phyloP scores from a whole-genome alignment of 2,329 filamentous ascomycete species.

The Cladosporium austrohemisphaericum region DNA sequence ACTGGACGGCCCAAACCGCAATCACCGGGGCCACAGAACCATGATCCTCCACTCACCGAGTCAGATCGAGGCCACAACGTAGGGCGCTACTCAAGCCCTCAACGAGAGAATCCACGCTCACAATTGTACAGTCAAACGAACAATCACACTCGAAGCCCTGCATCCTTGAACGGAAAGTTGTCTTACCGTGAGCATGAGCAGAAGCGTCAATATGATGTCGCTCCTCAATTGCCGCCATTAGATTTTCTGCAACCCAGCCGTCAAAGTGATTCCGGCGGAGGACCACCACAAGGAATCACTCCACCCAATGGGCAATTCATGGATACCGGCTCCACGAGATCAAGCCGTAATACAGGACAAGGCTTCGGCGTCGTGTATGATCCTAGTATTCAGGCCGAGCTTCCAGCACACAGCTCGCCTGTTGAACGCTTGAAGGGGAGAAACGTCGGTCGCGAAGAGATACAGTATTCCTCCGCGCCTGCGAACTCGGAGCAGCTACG shows the following conservation, averaged over 20 bases:
- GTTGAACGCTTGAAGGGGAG: not conserved
- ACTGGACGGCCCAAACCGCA: not conserved
- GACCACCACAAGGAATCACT: too few species aligned
- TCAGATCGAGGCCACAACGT: not conserved
- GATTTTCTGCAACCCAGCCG: not conserved
- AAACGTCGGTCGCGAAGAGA: not conserved
- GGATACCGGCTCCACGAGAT: too few species aligned
- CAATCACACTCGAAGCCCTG: not conserved
- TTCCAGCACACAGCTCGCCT: not conserved
- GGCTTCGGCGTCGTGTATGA: not conserved
- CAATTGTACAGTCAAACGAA: conserved; percentile 4
- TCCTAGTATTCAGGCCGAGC: conserved; percentile 4
- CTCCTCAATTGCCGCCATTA: conserved; percentile 3
- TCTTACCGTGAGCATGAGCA: conserved; percentile 8
- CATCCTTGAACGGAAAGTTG: not conserved
- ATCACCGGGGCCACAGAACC: not conserved
- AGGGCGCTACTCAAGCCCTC: conserved; percentile 1
- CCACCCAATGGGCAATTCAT: not conserved
- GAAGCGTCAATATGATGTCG: not conserved
- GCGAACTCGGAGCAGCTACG: not conserved
- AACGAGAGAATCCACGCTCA: conserved; percentile 3
- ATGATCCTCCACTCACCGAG: not conserved
- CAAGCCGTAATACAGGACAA: not conserved
- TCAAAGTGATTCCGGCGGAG: not conserved
- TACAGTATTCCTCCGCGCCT: not conserved